Base-by-base conservation (phyloP, 768 basidiomycete species). In the Rhizopogon vinicolor region DNA sequence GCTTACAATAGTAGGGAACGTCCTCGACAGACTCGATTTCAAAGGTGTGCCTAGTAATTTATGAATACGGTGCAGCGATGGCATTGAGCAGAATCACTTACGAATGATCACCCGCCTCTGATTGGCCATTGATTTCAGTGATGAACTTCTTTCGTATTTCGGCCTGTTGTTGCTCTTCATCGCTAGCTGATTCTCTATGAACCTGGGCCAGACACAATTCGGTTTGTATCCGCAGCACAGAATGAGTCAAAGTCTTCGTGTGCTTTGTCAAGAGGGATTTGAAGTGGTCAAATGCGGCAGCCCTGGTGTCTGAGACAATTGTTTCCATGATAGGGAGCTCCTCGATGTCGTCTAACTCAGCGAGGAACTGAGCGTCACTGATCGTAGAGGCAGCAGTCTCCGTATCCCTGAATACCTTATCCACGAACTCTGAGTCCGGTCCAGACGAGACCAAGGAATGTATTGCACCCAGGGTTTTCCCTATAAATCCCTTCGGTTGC, bases 71-170 rank as follows among this genome's bases (percentile, higher is more conserved):
- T 53, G 7, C 29, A 12, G 29, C 25, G 25, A 4, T 5, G 7
- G 16, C 25, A 9, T 28, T 2, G 10, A 0, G 13, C 14, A 16
- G 35, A 46, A 31, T 16, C 9, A 1, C 55, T 54, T 50, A 67
- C 65, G 52, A 39, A 18, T 49, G 46, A 18, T 22, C 0, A 2
- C 9, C 40, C 2, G 33, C 46, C 7, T 52, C 13, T 9, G 68
- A 66, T 14, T 48, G 13, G 1, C 7, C 9, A 22, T 68, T 68
- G 13, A 70, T 9, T 6, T 56, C 44, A 16, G 41, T 44, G 50
- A 68, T 70, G 12, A 68, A 28, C 4, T 51, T 7, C 10, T 45
- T 16, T 37, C 66, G 66, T 16, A 65, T 7, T 16, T 39, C 45
- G 0, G 40, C 7, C 5, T 29, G 54, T 1, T 68, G 57, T 41